Evolutionary conservation across 768 basidiomycete species (phyloP), one percentile per base, ranked within the genome.

Genomic region (Rhodotorula sphaerocarpa): DNA sequence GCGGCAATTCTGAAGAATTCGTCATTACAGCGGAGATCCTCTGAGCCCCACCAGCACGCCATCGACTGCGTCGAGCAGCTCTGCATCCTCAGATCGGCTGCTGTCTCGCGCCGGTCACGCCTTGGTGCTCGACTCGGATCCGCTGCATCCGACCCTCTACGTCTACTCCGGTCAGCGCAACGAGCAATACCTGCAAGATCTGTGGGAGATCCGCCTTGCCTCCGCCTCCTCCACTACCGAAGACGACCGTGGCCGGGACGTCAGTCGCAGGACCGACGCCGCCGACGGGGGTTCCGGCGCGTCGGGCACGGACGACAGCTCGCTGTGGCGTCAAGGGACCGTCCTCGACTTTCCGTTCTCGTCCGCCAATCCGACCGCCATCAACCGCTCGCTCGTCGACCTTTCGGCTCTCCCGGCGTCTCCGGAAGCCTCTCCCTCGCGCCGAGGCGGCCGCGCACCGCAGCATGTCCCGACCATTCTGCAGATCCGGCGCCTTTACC

Each of bases 91-190:
- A 6, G 56, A 61, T 12, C 55, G 70, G 7, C 59, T 72, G 7
- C 59, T 70, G 20, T 65, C 68, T 3, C 67, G 71, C 2, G 64
- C 61, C 3, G 70, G 71, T 11, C 70, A 71, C 52, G 63, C 67
- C 27, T 65, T 72, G 52, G 44, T 66, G 5, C 56, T 65, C 47
- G 69, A 72, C 50, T 7, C 58, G 11, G 2, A 12, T 5, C 36
- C 14, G 27, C 45, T 21, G 23, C 23, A 27, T 42, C 54, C 58
- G 27, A 52, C 54, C n/a, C 58, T 72, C 11, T 63, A 67, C 44
- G 42, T 72, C 46, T 50, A 66, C 27, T 51, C 48, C 16, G 71
- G 71, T 7, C 68, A 70, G 39, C 57, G 71, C 15, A 55, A 59
- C 53, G 68, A 70, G 28, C 31, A 34, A 15, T 70, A 70, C 62